Base-by-base conservation (phyloP, 148 eudicot species). In the Vaccinium corymbosum region DNA sequence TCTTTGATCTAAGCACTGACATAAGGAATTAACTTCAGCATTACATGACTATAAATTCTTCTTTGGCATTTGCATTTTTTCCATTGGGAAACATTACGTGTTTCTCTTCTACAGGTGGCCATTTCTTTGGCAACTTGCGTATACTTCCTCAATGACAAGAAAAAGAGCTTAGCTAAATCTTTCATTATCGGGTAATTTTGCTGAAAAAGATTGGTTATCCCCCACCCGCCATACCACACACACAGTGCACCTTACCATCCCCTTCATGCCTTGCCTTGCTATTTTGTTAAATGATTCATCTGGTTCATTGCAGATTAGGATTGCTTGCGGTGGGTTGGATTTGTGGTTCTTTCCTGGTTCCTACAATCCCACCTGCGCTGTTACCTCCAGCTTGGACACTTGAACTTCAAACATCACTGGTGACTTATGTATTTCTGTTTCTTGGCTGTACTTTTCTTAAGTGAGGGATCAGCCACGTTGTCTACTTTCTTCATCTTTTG, bases 141-240 rank as follows among this genome's bases (percentile, higher is more conserved):
- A 80, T 95, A 95, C 91, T 95, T 95, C 90, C 97, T 95, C 59
- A 90, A 93, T 85, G 97, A 92, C 91, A 95, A 94, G 93, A 87
- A 93, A 29, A 95, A 95, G 91, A 94, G 94, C 90, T 57, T 95
- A 78, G 92, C 90, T 76, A 93, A 98, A 83, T 91, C 98, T 57
- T 84, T 91, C 83, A 83, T 92, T 83, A 90, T 94, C 3, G 98
- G 98, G 98, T 94, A 84, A 90, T 66, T 66, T 66, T 66, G 93
- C 79, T 87, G 25, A 77, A 38, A 25, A 42, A 42, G 68, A 62
- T 42, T 56, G 51, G 10, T 42, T 0, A 6, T 35, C 17, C 3
- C 38, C 12, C 46, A 48, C 75, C 13, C 4, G 9, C 15, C 9
- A 9, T 19, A 42, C 20, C 27, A 59, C 82, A 57, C 82, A 57